Evolutionary conservation across 768 basidiomycete genomes (phyloP), one percentile per base, ranked within the genome.

Genomic region (Termitomyces titanicus): DNA sequence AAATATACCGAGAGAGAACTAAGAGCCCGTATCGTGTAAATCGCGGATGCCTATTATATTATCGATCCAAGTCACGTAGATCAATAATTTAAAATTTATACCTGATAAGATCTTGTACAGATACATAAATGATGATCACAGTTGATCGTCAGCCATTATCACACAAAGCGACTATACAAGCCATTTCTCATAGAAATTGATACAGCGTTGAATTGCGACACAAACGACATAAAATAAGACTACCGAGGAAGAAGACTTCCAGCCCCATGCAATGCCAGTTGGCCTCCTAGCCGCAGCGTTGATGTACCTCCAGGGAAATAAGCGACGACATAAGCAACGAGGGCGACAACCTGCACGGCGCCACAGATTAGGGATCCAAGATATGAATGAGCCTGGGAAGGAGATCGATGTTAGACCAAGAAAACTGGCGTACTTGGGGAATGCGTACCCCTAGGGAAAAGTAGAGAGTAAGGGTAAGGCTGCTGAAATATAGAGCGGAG

Each of bases 231-330:
- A n/a, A n/a, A n/a, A n/a, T n/a, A 33, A 18, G 4, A 31, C 50
- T 57, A 96, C 64, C 93, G 74, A 10, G 94, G 94, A 29, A 97
- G 75, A 7, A 96, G 76, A 61, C 79, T 90, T 33, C 89, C 83
- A 42, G 92, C 93, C 7, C 95, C 89, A 35, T 94, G 85, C 20
- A 97, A 72, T 1, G 91, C 89, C 61, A 94, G 76, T 52, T 86
- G 85, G 33, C 85, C 84, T 6, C 92, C 93, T 64, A 94, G 79
- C 20, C 88, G 83, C 20, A 94, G 75, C 1, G 92, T 93, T 62
- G 88, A 85, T 27, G 79, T 80, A 27, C 88, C 96, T 10, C 92
- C 94, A 18, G 97, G 97, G 72, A 99, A 98, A 74, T 98, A 98
- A 0, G 94, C 94, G 17, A 94, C 78, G 7, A 98, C 80, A 66